Evolutionary conservation across 176 grass and related monocot genomes (phyloP), one percentile per base, ranked within the genome.

Genomic region (Avena atlantica): DNA sequence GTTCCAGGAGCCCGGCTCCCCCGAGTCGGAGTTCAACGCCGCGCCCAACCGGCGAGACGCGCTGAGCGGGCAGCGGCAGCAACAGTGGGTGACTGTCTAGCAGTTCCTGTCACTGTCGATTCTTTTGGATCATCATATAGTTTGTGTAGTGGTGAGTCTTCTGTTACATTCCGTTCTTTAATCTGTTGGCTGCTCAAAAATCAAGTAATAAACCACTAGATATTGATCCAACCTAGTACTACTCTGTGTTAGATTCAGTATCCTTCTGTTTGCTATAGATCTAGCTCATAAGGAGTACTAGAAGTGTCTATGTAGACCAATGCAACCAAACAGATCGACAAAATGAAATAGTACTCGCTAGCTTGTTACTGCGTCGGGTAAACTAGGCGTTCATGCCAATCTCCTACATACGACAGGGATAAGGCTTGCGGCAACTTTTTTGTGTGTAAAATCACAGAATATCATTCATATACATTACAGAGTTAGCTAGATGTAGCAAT

Each of bases 11-110:
- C 37, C 83, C 20, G 84, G 84, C 63, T 83, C 84, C 8, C 84
- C 72, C 45, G 89, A 95, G 45, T 90, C 85, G 19, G 86, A 78
- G 20, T 95, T 95, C 86, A 93, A 95, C 61, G 37, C 40, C 2
- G 69, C 82, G 5, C 75, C 80, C 86, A 80, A 9, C 89, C 87
- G 17, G 86, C 79, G 76, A 66, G 80, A 59, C 84, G 91, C 31
- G 85, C 70, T 8, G 67, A 91, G 16, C 42, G 79, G 49, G 52
- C 68, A 70, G 73, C 92, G 69, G 88, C 88, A 3, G 66, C 71
- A 17, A 85, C 78, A 0, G 85, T 84, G 29, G 76, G 44, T 63
- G n/a, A 61, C 25, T 36, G 72, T 45, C 8, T 45, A 49, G 72
- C 71, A 85, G 62, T n/a, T 71, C 60, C 5, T 92, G 25, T 6